These are phyloP conservation scores for Ceriops decandra DNA, from an alignment of 345 rosid genomes.

Conservation along the genomic window DNA sequence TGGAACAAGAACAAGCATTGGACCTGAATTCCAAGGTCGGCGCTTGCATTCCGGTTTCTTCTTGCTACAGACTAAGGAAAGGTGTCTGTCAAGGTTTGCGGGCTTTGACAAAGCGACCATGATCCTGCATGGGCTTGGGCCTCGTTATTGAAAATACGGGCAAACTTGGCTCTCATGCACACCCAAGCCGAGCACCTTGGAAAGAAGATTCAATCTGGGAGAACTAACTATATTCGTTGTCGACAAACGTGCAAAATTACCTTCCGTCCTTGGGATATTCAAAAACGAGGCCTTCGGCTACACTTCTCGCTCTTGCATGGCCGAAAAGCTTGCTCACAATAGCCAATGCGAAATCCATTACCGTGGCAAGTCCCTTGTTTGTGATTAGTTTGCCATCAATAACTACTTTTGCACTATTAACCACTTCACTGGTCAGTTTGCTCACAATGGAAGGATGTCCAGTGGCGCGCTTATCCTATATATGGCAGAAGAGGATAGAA, in stretches of 20 bases:
- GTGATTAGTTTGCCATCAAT: constrained; percentile 88
- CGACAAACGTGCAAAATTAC: neutral
- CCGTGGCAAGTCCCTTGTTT: constrained; percentile 61
- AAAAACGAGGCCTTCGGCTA: constrained; percentile 85
- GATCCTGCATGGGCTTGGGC: neutral
- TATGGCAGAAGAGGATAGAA: constrained; percentile 6
- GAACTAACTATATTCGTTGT: neutral
- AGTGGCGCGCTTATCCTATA: constrained; percentile 59
- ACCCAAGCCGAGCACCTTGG: neutral
- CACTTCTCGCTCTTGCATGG: constrained; percentile 72
- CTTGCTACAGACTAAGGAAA: no score
- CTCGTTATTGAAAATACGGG: no score
- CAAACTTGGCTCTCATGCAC: neutral
- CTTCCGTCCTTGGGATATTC: constrained; percentile 42
- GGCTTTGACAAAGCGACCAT: no score
- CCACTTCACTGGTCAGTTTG: constrained; percentile 24
- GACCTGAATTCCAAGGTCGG: no score
- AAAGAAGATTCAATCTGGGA: neutral
- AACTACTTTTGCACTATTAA: constrained; percentile 60
- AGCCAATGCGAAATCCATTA: constrained; percentile 60
- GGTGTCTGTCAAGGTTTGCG: no score
- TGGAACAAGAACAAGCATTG: no score
- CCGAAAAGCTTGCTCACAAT: constrained; percentile 81
- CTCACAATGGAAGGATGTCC: constrained; percentile 48
- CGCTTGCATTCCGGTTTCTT: no score